Base-by-base conservation (phyloP, 176 grass and related monocot genomes). In the Guadua angustifolia region DNA sequence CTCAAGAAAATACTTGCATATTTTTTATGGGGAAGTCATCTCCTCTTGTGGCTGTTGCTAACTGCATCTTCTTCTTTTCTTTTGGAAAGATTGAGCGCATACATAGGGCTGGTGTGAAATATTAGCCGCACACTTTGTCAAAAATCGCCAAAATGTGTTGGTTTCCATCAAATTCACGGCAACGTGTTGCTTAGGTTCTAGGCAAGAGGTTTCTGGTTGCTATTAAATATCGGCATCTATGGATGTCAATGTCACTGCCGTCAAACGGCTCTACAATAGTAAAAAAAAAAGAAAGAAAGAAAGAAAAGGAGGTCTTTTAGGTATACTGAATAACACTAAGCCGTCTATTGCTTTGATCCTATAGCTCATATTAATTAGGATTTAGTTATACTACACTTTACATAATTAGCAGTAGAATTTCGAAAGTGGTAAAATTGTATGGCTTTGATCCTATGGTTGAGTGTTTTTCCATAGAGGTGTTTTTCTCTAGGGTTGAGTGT, bases 221-320 rank as follows among this genome's bases (percentile, higher is more conserved):
- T 25, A 62, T 69, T 59, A 1, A 29, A 29, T 29, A n/a, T n/a
- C n/a, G n/a, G n/a, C n/a, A n/a, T n/a, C n/a, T n/a, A n/a, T n/a
- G n/a, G n/a, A n/a, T n/a, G n/a, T n/a, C n/a, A n/a, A n/a, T n/a
- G n/a, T n/a, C n/a, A n/a, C n/a, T n/a, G n/a, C 9, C 43, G 43
- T 79, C 14, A 44, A 82, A 82, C 69, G 25, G 33, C 35, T 56
- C 12, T 36, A 43, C 67, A 47, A 3, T 14, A 72, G 53, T 61
- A 72, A 49, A 46, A n/a, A 0, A 35, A 35, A n/a, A n/a, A n/a
- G 33, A 35, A 35, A 36, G 35, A 36, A 36, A 36, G 35, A 36
- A 29, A 29, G 35, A 36, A 36, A 4, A 36, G 35, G 35, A 36
- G 35, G 2, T 36, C 35, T 36, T 36, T 36, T 36, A 29, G 29